These are phyloP conservation scores for Pseudodiploospora longispora DNA, from an alignment of 2,329 filamentous ascomycete species.

Conservation along the genomic window DNA sequence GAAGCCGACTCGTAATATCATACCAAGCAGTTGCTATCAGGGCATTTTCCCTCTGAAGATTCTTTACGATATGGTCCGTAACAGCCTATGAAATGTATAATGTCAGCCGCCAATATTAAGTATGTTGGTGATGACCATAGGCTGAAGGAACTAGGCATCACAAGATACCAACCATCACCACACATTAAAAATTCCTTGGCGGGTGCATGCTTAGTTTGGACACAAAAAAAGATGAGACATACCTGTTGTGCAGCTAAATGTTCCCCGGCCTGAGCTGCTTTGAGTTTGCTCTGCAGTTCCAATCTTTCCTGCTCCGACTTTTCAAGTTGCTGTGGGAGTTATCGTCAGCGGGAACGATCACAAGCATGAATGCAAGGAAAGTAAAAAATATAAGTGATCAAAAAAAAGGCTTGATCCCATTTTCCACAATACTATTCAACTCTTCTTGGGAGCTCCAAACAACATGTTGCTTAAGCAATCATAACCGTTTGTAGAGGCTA, in stretches of 20 bases:
- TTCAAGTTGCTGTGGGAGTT: conserved; percentile 44
- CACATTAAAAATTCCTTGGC: not conserved
- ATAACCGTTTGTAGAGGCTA: not conserved
- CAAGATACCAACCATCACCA: too few relatives aligned
- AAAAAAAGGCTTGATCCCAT: too few relatives aligned
- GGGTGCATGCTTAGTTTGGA: not conserved
- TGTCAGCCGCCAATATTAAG: not conserved
- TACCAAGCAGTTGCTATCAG: conserved; percentile 83
- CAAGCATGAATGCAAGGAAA: not conserved
- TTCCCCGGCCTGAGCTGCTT: conserved; percentile 42
- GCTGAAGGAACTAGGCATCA: too few relatives aligned
- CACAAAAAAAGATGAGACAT: conserved; percentile 20
- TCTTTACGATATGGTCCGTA: conserved; percentile 51
- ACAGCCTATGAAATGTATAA: conserved; percentile 31
- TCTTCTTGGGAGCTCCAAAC: too few relatives aligned
- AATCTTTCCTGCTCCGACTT: conserved; percentile 48
- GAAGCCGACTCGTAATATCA: conserved; percentile 67
- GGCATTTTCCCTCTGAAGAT: conserved; percentile 67
- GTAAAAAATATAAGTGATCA: not conserved
- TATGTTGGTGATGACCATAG: too few relatives aligned
- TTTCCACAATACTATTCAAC: too few relatives aligned
- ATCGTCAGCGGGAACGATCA: not conserved
- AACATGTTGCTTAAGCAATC: not conserved
- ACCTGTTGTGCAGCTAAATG: conserved; percentile 45
- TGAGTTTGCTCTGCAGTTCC: conserved; percentile 47